Conservation (phyloP, 345 rosid species). For the Salix viminalis region DNA sequence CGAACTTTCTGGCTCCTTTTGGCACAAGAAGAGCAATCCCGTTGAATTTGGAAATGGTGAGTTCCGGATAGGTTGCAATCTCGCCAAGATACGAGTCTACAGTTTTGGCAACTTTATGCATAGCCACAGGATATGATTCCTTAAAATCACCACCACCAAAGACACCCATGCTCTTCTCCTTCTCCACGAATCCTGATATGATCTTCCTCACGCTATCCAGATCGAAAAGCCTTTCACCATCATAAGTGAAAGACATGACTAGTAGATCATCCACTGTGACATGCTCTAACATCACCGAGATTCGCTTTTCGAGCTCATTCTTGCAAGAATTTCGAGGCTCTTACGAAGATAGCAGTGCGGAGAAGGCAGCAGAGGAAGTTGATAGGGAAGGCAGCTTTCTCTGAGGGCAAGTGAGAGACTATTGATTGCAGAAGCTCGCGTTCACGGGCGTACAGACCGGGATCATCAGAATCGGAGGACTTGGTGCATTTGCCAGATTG, state of each 20-base stretch:
- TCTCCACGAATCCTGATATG: conserved; percentile 65
- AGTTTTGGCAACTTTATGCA: conserved; percentile 65
- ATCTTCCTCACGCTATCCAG: conserved; percentile 80
- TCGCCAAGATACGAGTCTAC: conserved; percentile 75
- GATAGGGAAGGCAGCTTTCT: conserved; percentile 64
- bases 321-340: conserved; percentile 50
- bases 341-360: conserved; percentile 70
- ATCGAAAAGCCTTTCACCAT: conserved; percentile 74
- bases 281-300: conserved; percentile 69
- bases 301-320: conserved; percentile 76
- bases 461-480: conserved; percentile 28
- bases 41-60: conserved; percentile 75
- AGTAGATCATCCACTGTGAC: conserved; percentile 74
- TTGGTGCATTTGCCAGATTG: conserved; percentile 58
- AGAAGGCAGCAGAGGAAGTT: conserved; percentile 89
- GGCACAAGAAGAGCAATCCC: conserved; percentile 75
- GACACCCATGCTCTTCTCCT: conserved; percentile 73
- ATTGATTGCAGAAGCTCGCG: conserved; percentile 62
- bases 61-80: conserved; percentile 54
- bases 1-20: conserved; percentile 62
- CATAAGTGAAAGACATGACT: conserved; percentile 71
- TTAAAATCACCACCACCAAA: conserved; percentile 64
- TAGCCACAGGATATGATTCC: conserved; percentile 43
- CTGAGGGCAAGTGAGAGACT: conserved; percentile 62
- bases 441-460: conserved; percentile 42